These are phyloP conservation scores for Leucoagaricus sp. DNA, from an alignment of 1,284 basidiomycete species.

Conservation along the genomic window DNA sequence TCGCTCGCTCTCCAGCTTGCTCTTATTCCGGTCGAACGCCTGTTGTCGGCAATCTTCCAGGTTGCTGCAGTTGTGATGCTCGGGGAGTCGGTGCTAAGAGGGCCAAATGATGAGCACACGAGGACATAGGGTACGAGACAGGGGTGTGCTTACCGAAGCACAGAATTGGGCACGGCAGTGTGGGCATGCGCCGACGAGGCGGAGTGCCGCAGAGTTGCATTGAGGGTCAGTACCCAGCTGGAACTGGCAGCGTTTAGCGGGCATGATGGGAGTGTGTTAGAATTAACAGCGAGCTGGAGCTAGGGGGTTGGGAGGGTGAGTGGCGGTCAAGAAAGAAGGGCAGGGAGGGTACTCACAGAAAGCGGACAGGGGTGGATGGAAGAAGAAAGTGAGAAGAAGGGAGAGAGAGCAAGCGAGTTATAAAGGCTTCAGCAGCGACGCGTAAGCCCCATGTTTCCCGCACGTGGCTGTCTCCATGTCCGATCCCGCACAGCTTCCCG, in stretches of 20 bases:
- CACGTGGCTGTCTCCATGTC: constrained; percentile 19
- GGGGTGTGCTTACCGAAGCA: constrained; percentile 57
- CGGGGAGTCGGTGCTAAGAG: constrained; percentile 77
- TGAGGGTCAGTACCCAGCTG: constrained; percentile 58
- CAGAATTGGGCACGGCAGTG: constrained; percentile 79
- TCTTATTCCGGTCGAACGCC: constrained; percentile 85
- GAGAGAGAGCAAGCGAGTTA: constrained; percentile 24
- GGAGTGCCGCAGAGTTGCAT: constrained; percentile 76
- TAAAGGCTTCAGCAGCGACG: constrained; percentile 37
- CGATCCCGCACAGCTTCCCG: constrained; percentile 21
- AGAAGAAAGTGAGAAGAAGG: constrained; percentile 20
- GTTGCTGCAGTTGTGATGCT: constrained; percentile 78
- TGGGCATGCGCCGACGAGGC: constrained; percentile 81
- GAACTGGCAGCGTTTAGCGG: constrained; percentile 81
- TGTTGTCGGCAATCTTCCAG: constrained; percentile 81
- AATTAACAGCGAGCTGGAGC: constrained; percentile 9
- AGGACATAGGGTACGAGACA: constrained; percentile 4
- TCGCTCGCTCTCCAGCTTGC: constrained; percentile 81
- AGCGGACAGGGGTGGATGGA: constrained; percentile 17
- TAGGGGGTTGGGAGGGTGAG: constrained; percentile 14
- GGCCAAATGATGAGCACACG: constrained; percentile 20
- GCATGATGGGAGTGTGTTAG: constrained; percentile 47
- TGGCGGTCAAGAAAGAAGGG: constrained; percentile 14
- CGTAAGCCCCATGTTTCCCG: constrained; percentile 35
- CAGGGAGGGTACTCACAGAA: constrained; percentile 13